Evolutionary conservation across 345 rosid species (phyloP).

Genomic region (Aurinia saxatilis): DNA sequence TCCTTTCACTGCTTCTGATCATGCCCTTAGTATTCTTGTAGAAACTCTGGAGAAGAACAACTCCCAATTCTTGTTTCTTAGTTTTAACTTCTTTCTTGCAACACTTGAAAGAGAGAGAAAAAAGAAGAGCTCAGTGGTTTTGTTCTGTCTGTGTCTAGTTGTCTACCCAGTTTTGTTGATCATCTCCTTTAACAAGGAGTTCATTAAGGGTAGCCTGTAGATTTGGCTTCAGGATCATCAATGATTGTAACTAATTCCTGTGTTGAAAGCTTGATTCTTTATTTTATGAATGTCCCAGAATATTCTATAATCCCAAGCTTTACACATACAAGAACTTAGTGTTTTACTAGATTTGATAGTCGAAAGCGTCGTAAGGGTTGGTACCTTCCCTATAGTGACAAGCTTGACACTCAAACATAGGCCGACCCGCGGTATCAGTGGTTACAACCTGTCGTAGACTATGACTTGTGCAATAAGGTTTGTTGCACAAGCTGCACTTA

Average conservation of each 20-base stretch:
- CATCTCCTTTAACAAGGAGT: conserved; percentile 3
- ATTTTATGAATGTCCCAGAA: background rate
- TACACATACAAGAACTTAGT: background rate
- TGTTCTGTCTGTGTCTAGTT: conserved; percentile 8
- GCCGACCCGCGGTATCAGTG: background rate
- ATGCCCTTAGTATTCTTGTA: conserved; percentile 40
- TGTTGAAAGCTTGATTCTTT: conserved; percentile 20
- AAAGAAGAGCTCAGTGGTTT: conserved; percentile 17
- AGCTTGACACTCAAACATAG: conserved; percentile 49
- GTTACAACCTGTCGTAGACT: conserved; percentile 5
- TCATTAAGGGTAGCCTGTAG: conserved; percentile 19
- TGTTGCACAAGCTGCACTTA: conserved; percentile 65
- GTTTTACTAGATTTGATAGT: conserved; percentile 4
- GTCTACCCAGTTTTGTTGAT: conserved; percentile 32
- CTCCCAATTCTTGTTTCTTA: conserved; percentile 28
- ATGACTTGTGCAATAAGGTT: conserved; percentile 57
- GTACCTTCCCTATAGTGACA: conserved; percentile 33
- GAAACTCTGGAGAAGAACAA: conserved; percentile 19
- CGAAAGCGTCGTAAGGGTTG: conserved; percentile 8
- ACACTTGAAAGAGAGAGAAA: conserved; percentile 6
- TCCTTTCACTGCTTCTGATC: conserved; percentile 33
- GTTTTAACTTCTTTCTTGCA: conserved; percentile 15
- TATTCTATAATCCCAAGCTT: background rate
- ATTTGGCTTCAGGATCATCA: background rate
- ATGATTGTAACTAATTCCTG: conserved; percentile 20